Evolutionary conservation across 164 flowering plant genomes (phyloP), one percentile per base, ranked within the genome.

Genomic region (Dillenia suffruticosa): DNA sequence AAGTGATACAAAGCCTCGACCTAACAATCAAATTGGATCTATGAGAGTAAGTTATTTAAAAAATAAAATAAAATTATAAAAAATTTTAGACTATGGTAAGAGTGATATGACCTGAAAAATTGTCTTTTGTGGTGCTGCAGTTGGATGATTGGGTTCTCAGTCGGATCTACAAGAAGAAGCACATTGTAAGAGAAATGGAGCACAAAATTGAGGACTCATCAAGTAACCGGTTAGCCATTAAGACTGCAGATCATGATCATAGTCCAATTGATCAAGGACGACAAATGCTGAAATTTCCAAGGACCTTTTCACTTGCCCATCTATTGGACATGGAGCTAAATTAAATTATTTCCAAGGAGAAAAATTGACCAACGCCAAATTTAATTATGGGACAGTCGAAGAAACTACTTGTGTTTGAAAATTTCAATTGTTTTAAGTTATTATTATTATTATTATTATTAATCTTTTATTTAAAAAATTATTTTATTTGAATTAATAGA

Each of bases 121-220:
- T 47, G 43, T 16, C 9, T 43, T 14, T 19, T 12, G 26, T 4
- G 5, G 2, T 13, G 43, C 7, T 52, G 32, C 90, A 90, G 96
- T 65, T 90, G 76, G 93, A 90, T 78, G 93, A 90, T 63, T 90
- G 96, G 93, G 93, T 90, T 40, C 81, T 90, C 1, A 87, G 96
- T 63, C 76, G 96, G 68, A 85, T 90, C 60, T 90, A 90, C 67
- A 90, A 85, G 81, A 90, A 84, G 76, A 82, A 55, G 70, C 78
- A 71, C 10, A 32, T 62, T 51, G 77, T 40, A 9, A 84, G 76
- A 65, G 15, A 15, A 24, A 43, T 61, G 62, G 84, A 79, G 66
- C 59, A 44, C 32, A 73, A 73, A 57, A 55, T 44, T 43, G 79
- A 68, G 54, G 69, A 71, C 13, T 46, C 49, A 44, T 0, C 40